These are phyloP conservation scores for Sphagnum contortum DNA, from an alignment of 225 moss, liverwort and hornwort species.

Conservation along the genomic window DNA sequence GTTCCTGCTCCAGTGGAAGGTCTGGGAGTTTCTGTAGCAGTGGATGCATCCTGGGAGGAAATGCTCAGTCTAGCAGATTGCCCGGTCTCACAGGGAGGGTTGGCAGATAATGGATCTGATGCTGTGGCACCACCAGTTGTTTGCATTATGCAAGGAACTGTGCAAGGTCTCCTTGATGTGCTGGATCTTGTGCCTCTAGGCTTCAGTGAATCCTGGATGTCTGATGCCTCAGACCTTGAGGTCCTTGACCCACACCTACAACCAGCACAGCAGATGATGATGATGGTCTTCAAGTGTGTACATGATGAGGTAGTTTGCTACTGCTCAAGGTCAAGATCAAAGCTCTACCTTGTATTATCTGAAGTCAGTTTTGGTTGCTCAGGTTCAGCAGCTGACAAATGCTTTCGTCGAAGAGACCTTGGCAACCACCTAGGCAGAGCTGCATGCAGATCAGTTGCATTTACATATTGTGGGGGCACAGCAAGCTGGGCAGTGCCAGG, in stretches of 20 bases:
- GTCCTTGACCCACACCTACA: not conserved
- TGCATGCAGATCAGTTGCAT: not conserved
- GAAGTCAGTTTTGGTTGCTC: not conserved
- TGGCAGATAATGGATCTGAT: too few species aligned
- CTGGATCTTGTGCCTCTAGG: too few species aligned
- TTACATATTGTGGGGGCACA: slow-evolving; percentile 5
- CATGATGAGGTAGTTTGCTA: not conserved
- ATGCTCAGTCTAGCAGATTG: not conserved
- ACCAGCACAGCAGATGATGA: not conserved
- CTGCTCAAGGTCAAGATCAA: not conserved
- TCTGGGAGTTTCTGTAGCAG: not conserved
- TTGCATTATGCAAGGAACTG: too few species aligned
- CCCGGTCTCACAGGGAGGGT: too few species aligned
- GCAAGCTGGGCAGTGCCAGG: slow-evolving; percentile 3
- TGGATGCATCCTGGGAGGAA: not conserved
- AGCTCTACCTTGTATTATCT: not conserved
- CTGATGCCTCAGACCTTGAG: not conserved
- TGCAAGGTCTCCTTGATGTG: too few species aligned
- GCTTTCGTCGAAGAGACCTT: not conserved
- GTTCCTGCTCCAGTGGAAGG: not conserved
- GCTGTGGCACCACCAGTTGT: too few species aligned
- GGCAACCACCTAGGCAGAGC: slow-evolving; percentile 2
- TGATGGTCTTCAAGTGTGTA: not conserved
- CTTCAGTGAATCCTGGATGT: too few species aligned
- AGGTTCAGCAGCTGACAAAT: too few species aligned